Evolutionary conservation across 768 basidiomycete species (phyloP), one percentile per base, ranked within the genome.

Genomic region (Suillus paluster): DNA sequence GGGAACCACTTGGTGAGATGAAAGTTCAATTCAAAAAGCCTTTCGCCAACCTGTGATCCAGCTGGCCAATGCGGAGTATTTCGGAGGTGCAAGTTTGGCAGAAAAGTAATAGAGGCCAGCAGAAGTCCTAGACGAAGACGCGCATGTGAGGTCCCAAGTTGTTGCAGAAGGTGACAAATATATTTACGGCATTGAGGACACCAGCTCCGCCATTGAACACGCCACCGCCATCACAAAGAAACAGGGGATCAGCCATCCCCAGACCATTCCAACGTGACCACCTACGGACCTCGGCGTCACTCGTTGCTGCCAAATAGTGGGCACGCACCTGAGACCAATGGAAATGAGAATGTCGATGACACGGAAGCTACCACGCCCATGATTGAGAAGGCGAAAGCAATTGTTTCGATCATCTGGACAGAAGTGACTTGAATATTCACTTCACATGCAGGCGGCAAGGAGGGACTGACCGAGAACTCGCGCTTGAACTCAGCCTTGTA

Each of bases 41-140:
- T 4, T 39, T 62, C 49, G 25, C 54, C 64, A 39, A 64, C 78
- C 85, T 50, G 86, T 87, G 57, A 87, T 81, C 85, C 86, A 87
- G 64, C 87, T 86, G 1, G 87, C 85, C 57, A 92, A 73, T 8
- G 88, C 80, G 3, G 86, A 80, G 59, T 85, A 84, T 67, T 81
- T 79, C 7, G 81, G 80, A 1, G 88, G 87, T 3, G 90, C 90
- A 48, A 92, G 73, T 69, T 88, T 91, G 0, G 90, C 87, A 2
- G 90, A 88, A 73, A 91, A 91, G 71, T 91, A 92, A 71, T 91
- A 91, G 19, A 92, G 77, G 0, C 90, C 90, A 8, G 90, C 90
- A 64, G 90, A 91, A 25, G 90, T 92, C 57, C 90, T 91, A 19
- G 25, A 17, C 7, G 15, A 14, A 30, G 21, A 41, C 21, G 27